Evolutionary conservation across 257 asterid genomes (phyloP), one percentile per base, ranked within the genome.

Genomic region (Petunia axillaris): DNA sequence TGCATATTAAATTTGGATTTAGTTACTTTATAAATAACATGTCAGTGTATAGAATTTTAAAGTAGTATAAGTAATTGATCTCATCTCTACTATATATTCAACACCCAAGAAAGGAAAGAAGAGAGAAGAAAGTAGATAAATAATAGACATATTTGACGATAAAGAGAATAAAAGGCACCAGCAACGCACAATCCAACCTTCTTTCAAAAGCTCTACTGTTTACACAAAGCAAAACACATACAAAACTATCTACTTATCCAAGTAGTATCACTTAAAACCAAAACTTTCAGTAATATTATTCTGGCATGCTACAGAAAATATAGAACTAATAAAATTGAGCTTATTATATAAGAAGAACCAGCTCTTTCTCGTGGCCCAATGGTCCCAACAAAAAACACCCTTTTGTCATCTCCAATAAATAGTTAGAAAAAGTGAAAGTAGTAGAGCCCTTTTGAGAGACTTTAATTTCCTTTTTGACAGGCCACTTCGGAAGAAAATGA

Each of bases 401-500:
- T 86, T 85, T 86, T 81, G 89, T 58, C 86, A 86, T 89, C 89
- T 89, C 94, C 91, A 80, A 88, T 85, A 85, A 87, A 85, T 46
- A 25, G 77, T 46, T 46, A 80, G 79, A 58, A 80, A 80, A 87
- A 87, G 94, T 85, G 89, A 86, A 89, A 66, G 87, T 82, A 16
- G 39, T 40, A 71, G 80, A 85, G 79, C 84, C 65, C 83, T 86
- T 87, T 83, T 78, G 76, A 81, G 79, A 52, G 55, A 52, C 55
- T 52, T 70, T 70, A 70, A 8, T 68, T 68, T 44, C 16, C 8
- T 44, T 41, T 68, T 79, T 70, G 58, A 15, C 76, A 85, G 44
- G 48, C 11, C 81, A 81, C 83, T 78, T 81, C 74, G 75, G 79
- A 84, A 80, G 91, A 87, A 84, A 92, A 86, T 85, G 90, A 92